Evolutionary conservation across 2,329 filamentous ascomycete genomes (phyloP).

Genomic region (Aspergillus sp.): DNA sequence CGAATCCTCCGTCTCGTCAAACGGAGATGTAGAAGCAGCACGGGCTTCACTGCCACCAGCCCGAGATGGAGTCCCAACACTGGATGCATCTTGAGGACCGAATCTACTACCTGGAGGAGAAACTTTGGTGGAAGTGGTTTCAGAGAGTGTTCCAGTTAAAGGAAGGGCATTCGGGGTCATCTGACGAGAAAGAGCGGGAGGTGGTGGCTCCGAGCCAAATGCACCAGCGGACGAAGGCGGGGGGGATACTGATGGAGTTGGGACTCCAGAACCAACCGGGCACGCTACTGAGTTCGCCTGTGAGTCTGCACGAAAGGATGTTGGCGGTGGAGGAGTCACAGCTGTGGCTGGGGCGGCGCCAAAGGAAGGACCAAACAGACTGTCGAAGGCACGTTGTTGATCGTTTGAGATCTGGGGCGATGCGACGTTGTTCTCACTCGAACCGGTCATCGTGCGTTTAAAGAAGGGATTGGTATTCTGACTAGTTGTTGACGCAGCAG

Average conservation of each 20-base stretch:
- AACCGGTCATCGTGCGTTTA: slow-evolving; percentile 57
- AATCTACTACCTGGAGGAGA: slow-evolving; percentile 69
- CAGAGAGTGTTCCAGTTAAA: slow-evolving; percentile 66
- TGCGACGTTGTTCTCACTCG: slow-evolving; percentile 49
- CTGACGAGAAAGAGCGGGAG: slow-evolving; percentile 72
- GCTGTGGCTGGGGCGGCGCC: slow-evolving; percentile 40
- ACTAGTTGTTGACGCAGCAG: slow-evolving; percentile 61
- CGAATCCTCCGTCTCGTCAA: slow-evolving; percentile 31
- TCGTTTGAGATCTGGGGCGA: slow-evolving; percentile 45
- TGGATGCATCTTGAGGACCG: slow-evolving; percentile 52
- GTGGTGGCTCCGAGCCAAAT: slow-evolving; percentile 45
- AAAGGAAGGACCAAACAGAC: slow-evolving; percentile 76
- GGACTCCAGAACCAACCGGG: slow-evolving; percentile 49
- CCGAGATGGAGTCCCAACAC: slow-evolving; percentile 47
- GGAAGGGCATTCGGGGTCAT: slow-evolving; percentile 75
- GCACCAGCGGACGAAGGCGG: slow-evolving; percentile 42
- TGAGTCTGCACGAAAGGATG: slow-evolving; percentile 61
- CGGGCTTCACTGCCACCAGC: slow-evolving; percentile 35
- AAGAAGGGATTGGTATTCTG: slow-evolving; percentile 93
- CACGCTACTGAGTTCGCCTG: slow-evolving; percentile 45
- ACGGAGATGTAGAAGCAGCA: slow-evolving; percentile 33
- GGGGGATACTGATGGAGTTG: slow-evolving; percentile 64
- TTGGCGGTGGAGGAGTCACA: slow-evolving; percentile 51
- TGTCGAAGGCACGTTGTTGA: slow-evolving; percentile 74
- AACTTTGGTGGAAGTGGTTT: slow-evolving; percentile 75